phyloP scores from a whole-genome alignment of 2,329 filamentous ascomycete genomes.

The Grosmannia serpens region DNA sequence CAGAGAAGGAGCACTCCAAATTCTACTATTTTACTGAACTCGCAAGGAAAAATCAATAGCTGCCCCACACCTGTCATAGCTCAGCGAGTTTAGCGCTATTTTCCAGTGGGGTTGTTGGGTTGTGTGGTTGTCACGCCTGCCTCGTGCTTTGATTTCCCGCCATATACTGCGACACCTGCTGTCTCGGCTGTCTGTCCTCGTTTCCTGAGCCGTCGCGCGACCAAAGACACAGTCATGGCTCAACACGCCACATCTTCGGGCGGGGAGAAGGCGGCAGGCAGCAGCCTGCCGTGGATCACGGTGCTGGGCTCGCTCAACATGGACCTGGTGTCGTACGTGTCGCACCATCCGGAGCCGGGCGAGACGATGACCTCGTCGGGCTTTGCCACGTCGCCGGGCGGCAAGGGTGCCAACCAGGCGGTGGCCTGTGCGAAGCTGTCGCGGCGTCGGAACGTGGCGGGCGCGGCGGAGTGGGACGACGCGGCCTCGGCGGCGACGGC shows the following conservation, averaged over 20 bases:
- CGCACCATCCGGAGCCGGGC: conserved; percentile 70
- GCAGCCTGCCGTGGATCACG: conserved; percentile 45
- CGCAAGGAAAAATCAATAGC: too few relatives aligned
- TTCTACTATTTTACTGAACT: too few relatives aligned
- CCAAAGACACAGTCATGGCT: not conserved
- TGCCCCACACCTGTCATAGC: too few relatives aligned
- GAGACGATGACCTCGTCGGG: conserved; percentile 75
- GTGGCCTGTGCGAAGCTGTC: conserved; percentile 79
- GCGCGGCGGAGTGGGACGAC: conserved; percentile 20
- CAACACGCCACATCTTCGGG: not conserved
- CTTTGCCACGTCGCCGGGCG: conserved; percentile 73
- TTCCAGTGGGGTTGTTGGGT: too few relatives aligned
- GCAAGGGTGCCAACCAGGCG: conserved; percentile 94
- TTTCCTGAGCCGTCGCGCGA: not conserved
- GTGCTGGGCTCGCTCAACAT: conserved; percentile 90
- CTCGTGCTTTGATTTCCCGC: too few relatives aligned
- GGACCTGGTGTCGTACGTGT: conserved; percentile 80
- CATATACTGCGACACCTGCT: too few relatives aligned
- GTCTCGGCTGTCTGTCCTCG: too few relatives aligned
- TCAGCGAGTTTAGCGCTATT: too few relatives aligned
- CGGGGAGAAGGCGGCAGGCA: not conserved
- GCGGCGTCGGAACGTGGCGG: conserved; percentile 28
- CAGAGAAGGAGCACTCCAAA: too few relatives aligned
- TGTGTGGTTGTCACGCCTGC: too few relatives aligned
- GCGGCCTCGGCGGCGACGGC: conserved; percentile 22